Conservation (phyloP, 176 grass and related monocot species). For the Thalia dealbata region DNA sequence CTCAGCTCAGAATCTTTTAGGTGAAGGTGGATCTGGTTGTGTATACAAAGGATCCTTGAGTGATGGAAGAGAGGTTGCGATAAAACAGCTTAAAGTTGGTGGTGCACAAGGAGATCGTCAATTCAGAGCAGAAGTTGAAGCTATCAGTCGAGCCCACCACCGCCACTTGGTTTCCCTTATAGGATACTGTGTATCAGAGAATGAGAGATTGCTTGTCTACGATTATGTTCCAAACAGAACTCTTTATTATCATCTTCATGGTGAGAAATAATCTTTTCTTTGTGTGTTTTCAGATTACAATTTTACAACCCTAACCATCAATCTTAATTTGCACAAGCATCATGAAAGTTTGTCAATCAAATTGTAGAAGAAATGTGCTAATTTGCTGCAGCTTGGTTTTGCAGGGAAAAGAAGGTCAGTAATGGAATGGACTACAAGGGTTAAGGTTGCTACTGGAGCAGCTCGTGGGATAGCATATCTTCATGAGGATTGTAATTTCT, state of each 20-base stretch:
- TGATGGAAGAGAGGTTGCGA: slow-evolving; percentile 60
- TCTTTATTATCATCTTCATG: slow-evolving; percentile 73
- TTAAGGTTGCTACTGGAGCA: slow-evolving; percentile 92
- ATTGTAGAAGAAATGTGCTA: background rate
- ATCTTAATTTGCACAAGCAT: background rate
- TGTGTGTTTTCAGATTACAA: background rate
- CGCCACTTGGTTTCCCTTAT: slow-evolving; percentile 72
- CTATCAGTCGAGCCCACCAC: slow-evolving; percentile 72
- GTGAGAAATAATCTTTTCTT: slow-evolving; percentile 14
- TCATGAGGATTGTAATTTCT: slow-evolving; percentile 90
- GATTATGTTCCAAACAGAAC: slow-evolving; percentile 83
- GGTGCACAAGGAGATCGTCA: slow-evolving; percentile 65
- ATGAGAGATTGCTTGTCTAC: slow-evolving; percentile 60
- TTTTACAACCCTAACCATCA: background rate
- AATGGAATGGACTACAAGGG: slow-evolving; percentile 73
- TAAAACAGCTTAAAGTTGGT: slow-evolving; percentile 64
- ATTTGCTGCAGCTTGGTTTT: slow-evolving; percentile 23
- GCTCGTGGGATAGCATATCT: slow-evolving; percentile 96
- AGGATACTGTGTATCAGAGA: slow-evolving; percentile 57
- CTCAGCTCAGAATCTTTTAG: slow-evolving; percentile 49
- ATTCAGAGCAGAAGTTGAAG: slow-evolving; percentile 74
- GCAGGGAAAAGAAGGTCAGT: slow-evolving; percentile 49
- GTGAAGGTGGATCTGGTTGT: slow-evolving; percentile 71
- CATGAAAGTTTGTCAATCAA: background rate
- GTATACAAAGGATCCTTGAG: slow-evolving; percentile 55